Evolutionary conservation across 2,329 filamentous ascomycete species (phyloP), one percentile per base, ranked within the genome.

Genomic region (Phialocephala subalpina): DNA sequence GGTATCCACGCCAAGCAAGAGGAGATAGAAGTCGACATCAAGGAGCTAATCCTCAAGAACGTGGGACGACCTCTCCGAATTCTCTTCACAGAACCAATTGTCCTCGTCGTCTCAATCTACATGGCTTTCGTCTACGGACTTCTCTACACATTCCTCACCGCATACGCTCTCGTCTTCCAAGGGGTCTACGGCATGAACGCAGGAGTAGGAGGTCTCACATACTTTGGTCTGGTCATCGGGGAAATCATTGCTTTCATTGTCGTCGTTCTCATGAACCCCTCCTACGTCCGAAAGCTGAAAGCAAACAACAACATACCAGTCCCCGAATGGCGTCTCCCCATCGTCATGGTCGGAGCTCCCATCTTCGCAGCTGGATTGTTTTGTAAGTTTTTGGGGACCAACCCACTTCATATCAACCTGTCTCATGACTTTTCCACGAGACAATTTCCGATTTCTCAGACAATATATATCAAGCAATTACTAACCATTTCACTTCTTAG

Each of bases 41-140:
- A 67, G 7, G 70, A 78, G 45, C 63, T 80, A 33, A 66, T 82
- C 49, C 49, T 73, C 6, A 69, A 67, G 59, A 82, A 84, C 36
- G 77, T 88, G 42, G 73, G 82, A 16, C 80, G 84, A 2, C 84
- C 84, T 2, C 69, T 82, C 42, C 83, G 82, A 71, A 72, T 80
- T 66, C 71, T 77, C 22, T 67, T 69, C 57, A 63, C 69, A 36
- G 75, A 77, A 59, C 76, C 77, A 2, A 76, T 78, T 52, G 73
- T 78, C 3, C 49, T 81, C 2, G 73, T 81, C 3, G 77, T 85
- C 69, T 78, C 80, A 0, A 36, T 85, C 0, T 86, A 86, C 64
- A 76, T 86, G 4, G 80, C 80, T 0, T 77, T 85, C 0, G 70
- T 84, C 1, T 86, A 86, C 65, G 82, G 84, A 25, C 77, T 84